Base-by-base conservation (phyloP, 495 filamentous ascomycete species). In the Neurospora tetraspora region DNA sequence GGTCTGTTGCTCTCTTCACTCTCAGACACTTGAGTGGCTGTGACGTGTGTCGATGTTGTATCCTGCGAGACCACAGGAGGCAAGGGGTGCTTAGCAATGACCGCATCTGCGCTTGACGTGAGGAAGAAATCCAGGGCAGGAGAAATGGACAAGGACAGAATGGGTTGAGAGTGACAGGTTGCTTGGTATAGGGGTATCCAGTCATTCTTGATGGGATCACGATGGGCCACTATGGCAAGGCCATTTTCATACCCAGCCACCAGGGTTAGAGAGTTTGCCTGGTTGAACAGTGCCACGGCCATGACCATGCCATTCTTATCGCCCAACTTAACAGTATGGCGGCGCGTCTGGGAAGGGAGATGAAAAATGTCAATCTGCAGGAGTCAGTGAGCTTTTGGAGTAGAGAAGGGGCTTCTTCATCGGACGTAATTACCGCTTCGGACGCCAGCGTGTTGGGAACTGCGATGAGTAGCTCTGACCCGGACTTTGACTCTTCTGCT, bases 211-310 rank as follows among this genome's bases (percentile, higher is more conserved):
- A 36, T 6, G 69, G 12, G 80, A 74, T 39, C 59, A 18, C 80
- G 75, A 3, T 79, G 77, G 71, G 83, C 89, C 4, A 92, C 87
- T 73, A 87, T 87, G 1, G 90, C 89, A 72, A 92, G 88, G 1
- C 96, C 96, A 75, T 91, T 92, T 82, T 99, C 96, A 82, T 94
- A 97, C 42, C 92, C 96, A n/a, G 90, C 91, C 5, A 89, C 80
- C 14, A 96, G 79, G 18, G 85, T 81, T 0, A 89, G 79, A 20
- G 72, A 75, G 3, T 39, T 39, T 4, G 72, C 68, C n/a, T 81
- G 82, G 77, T 84, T 78, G 73, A 91, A 86, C 10, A 97, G 78
- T 5, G 85, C 83, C 14, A 97, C 81, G 31, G 91, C 89, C 96
- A 99, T 98, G 36, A 95, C 89, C 94, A 98, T 98, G 37, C 96